Percentiles rank a stretch among this genome's conserved stretches.
phyloP scores from a whole-genome alignment of 75 land plant genomes.

The Chamaecyparis obtusa region DNA sequence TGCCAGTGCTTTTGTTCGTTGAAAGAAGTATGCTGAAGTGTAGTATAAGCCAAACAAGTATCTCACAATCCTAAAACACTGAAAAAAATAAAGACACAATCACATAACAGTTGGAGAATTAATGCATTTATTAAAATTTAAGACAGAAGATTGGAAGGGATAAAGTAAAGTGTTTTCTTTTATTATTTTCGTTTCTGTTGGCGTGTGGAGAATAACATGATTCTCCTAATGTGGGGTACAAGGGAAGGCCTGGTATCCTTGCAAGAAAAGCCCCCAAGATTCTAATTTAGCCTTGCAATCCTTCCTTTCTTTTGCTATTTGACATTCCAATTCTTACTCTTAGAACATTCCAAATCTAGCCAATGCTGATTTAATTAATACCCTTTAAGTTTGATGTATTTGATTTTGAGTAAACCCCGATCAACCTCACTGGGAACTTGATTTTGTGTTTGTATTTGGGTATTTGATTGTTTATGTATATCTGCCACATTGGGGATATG shows the following conservation, averaged over 20 bases:
- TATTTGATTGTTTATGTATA: constrained; percentile 5
- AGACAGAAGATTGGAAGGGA: neutral
- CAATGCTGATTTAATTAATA: neutral
- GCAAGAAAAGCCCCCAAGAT: neutral
- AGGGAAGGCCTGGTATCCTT: constrained; percentile 13
- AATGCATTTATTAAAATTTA: neutral
- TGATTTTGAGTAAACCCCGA: neutral
- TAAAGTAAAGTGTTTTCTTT: neutral
- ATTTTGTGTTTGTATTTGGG: neutral
- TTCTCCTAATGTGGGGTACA: constrained; percentile 8
- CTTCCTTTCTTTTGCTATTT: neutral
- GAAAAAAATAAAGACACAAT: neutral
- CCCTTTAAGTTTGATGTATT: neutral
- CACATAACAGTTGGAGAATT: neutral
- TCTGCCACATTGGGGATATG: constrained; percentile 9
- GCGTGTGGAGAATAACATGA: neutral
- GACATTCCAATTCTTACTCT: constrained; percentile 3
- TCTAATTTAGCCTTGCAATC: neutral
- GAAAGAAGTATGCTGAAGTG: constrained; percentile 11
- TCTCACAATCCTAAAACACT: neutral
- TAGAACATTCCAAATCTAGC: neutral
- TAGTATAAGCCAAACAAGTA: constrained; percentile 10
- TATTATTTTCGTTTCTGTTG: neutral
- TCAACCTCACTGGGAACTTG: neutral
- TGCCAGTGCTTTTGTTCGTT: neutral